Evolutionary conservation across 768 basidiomycete species (phyloP), one percentile per base, ranked within the genome.

Genomic region (Crucibulum laeve): DNA sequence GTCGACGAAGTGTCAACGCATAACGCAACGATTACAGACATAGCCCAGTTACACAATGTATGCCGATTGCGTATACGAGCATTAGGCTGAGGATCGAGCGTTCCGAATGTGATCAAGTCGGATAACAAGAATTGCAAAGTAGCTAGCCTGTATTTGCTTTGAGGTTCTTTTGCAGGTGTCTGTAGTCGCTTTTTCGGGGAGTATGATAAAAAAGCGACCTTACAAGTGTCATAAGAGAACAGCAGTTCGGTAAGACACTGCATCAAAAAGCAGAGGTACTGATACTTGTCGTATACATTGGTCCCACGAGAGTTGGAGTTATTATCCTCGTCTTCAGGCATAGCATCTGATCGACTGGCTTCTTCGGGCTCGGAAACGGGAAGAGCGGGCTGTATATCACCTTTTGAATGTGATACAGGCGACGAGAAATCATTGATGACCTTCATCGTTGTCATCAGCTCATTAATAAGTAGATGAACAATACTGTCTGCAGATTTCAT

Each of bases 161-260:
- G 42, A 18, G 62, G 53, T 25, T 90, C 86, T 62, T 90, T 89
- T n/a, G 76, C 64, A 4, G 77, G 75, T 0, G 79, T 74, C 37
- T 78, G 73, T 1, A 65, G 53, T 22, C 79, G 77, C 57, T 80
- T 84, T 65, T 84, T 87, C 3, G 80, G 73, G 0, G 81, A 78
- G 54, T 80, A 91, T 0, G 88, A 84, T 41, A 96, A 61, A 63
- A 99, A 91, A 4, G 87, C 82, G 19, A 82, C 59, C 62, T 98
- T 99, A 79, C 91, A 94, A 4, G 81, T 62, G 52, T 92, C 86
- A 54, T 98, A 99, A 10, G 92, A 97, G 48, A 95, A 91, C 10
- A 96, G 65, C 7, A 98, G 69, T 64, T 99, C 96, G 2, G 92
- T 90, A 36, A 97, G 70, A 51, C 83, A 87, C 58, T 93, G 89